These are phyloP conservation scores for Echria macrotheca DNA, from an alignment of 495 filamentous ascomycete species.

Conservation along the genomic window DNA sequence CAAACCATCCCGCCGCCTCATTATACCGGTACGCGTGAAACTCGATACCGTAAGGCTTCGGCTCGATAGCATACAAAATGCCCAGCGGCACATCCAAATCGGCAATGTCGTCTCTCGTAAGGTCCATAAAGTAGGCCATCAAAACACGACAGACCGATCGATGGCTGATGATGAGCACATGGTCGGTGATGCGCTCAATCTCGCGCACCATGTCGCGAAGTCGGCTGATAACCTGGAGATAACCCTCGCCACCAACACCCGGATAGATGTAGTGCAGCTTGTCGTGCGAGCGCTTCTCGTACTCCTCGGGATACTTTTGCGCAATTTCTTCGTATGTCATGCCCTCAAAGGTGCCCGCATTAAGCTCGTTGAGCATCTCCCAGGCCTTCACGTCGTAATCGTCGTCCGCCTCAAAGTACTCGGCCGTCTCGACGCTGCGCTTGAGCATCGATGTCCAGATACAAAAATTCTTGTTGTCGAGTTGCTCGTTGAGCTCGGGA, in stretches of 20 bases:
- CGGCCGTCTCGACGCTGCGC: conserved; percentile 74
- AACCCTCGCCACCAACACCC: conserved; percentile 90
- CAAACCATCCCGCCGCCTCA: conserved; percentile 67
- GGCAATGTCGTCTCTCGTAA: conserved; percentile 84
- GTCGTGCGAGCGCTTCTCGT: conserved; percentile 62
- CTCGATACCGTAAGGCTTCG: conserved; percentile 95
- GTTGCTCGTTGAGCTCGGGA: conserved; percentile 64
- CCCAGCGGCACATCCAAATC: conserved; percentile 89
- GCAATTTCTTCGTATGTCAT: conserved; percentile 90
- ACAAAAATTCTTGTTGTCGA: conserved; percentile 82
- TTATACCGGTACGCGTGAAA: conserved; percentile 94
- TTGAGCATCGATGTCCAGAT: conserved; percentile 98
- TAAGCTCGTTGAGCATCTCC: conserved; percentile 96
- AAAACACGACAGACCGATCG: conserved; percentile 86
- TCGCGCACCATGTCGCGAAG: conserved; percentile 94
- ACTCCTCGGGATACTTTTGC: conserved; percentile 68
- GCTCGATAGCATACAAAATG: conserved; percentile 87
- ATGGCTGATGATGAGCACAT: conserved; percentile 85
- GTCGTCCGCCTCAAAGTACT: conserved; percentile 86
- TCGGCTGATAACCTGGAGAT: conserved; percentile 93
- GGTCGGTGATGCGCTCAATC: conserved; percentile 93
- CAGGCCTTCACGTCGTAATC: conserved; percentile 96
- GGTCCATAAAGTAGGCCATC: conserved; percentile 90
- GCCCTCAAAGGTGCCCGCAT: conserved; percentile 87
- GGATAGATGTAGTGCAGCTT: conserved; percentile 94